Percentiles rank a stretch among this genome's conserved stretches.
These are phyloP conservation scores for Mortierella sp. DNA, from an alignment of 371 early-diverging fungal species.

Conservation along the genomic window DNA sequence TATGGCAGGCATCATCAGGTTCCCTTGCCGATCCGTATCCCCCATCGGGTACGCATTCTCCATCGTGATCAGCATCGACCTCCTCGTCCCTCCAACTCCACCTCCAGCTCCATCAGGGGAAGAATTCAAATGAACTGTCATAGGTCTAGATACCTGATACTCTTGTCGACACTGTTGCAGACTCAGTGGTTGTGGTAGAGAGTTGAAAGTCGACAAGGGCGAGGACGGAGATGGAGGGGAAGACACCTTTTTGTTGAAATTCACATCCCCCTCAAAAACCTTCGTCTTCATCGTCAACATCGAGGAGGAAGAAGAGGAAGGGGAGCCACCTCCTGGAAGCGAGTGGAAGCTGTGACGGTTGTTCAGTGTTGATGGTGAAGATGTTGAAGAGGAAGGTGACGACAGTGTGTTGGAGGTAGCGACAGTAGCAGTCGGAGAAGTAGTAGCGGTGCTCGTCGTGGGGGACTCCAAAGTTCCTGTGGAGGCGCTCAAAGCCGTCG, in stretches of 20 bases:
- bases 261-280: neutral
- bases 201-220: neutral
- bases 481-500: neutral
- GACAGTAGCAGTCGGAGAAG: neutral
- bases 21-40: neutral
- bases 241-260: neutral
- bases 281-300: neutral
- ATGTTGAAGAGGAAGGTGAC: neutral
- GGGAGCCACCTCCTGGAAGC: neutral
- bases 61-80: neutral
- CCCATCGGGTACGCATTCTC: neutral
- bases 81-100: neutral
- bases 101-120: neutral
- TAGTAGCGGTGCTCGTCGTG: neutral
- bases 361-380: constrained; percentile 13
- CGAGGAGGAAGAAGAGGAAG: neutral
- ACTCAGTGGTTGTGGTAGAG: neutral
- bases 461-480: neutral
- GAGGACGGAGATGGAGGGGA: neutral
- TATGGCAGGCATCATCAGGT: too few species aligned
- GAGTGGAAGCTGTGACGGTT: neutral
- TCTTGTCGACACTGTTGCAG: neutral
- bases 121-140: neutral
- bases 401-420: neutral
- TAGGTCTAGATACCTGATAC: neutral